Percentiles rank a stretch among this genome's conserved stretches.
phyloP scores from a whole-genome alignment of 2,329 filamentous ascomycete species.

The Fusarium floridanum region DNA sequence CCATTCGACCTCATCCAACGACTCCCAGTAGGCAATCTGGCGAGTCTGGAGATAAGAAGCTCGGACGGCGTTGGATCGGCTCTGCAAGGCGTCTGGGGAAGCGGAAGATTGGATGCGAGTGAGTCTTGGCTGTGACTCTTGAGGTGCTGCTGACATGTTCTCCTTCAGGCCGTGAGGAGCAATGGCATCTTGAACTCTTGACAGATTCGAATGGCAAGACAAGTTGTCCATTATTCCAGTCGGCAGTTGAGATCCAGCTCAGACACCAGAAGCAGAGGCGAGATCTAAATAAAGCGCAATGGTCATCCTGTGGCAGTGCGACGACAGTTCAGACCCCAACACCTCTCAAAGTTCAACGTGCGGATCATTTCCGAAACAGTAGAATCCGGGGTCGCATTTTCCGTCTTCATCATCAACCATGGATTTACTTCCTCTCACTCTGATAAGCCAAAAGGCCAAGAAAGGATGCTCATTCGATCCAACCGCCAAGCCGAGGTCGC shows the following conservation, averaged over 20 bases:
- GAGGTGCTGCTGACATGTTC: neutral
- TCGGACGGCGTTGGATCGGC: constrained; percentile 23
- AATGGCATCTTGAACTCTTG: neutral
- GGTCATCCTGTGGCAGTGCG: neutral
- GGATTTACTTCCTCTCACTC: neutral
- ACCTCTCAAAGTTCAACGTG: neutral
- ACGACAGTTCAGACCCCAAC: neutral
- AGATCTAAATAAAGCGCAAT: neutral
- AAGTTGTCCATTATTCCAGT: neutral
- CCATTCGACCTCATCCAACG: constrained; percentile 32
- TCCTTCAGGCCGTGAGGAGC: neutral
- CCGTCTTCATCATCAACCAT: constrained; percentile 1
- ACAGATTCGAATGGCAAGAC: neutral
- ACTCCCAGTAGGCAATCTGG: constrained; percentile 26
- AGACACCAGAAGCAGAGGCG: neutral
- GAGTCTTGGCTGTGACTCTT: constrained; percentile 7
- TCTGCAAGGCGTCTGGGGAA: constrained; percentile 39
- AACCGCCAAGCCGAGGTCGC: constrained; percentile 37
- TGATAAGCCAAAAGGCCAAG: constrained; percentile 36
- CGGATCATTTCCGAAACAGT: neutral
- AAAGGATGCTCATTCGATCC: constrained; percentile 25
- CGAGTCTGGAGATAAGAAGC: constrained; percentile 39
- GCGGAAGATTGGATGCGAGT: constrained; percentile 21
- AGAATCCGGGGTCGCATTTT: constrained; percentile 10
- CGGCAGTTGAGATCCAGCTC: neutral